These are phyloP conservation scores for Ascoidea rubescens DNA, from an alignment of 805 yeast species.

Conservation along the genomic window DNA sequence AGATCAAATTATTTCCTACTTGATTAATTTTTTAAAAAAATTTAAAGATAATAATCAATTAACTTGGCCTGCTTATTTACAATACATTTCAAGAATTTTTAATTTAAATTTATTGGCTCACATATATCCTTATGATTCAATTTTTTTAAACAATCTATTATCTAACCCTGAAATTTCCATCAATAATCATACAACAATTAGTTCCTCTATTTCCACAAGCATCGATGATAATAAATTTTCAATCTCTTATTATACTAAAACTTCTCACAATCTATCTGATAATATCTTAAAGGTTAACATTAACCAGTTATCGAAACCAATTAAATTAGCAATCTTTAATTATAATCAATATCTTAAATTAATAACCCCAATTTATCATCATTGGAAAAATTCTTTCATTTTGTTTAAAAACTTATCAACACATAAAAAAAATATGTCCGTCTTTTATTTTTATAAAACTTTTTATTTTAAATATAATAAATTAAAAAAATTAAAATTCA, in stretches of 20 bases:
- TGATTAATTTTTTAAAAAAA: constrained; percentile 3
- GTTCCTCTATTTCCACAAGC: constrained; percentile 1
- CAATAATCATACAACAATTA: background rate
- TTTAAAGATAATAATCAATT: constrained; percentile 1
- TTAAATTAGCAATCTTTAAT: constrained; percentile 7
- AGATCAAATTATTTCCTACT: constrained; percentile 6
- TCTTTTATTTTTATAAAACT: constrained; percentile 4
- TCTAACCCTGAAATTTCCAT: background rate
- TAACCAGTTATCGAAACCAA: constrained; percentile 2
- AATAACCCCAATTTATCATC: constrained; percentile 1
- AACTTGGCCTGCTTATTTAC: constrained; percentile 2
- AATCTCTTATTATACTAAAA: background rate
- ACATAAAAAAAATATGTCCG: constrained; percentile 2
- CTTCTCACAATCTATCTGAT: constrained; percentile 2
- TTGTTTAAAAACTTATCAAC: background rate
- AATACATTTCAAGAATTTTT: constrained; percentile 9
- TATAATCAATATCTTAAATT: constrained; percentile 6
- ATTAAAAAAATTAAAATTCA: background rate
- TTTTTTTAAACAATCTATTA: background rate
- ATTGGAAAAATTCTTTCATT: constrained; percentile 1
- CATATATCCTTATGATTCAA: constrained; percentile 1
- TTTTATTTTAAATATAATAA: constrained; percentile 1
- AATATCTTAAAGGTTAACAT: constrained; percentile 1
- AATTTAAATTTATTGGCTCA: constrained; percentile 5
- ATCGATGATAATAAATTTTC: background rate